phyloP scores from a whole-genome alignment of 2,329 filamentous ascomycete species.

The Simplicillium aogashimaense region DNA sequence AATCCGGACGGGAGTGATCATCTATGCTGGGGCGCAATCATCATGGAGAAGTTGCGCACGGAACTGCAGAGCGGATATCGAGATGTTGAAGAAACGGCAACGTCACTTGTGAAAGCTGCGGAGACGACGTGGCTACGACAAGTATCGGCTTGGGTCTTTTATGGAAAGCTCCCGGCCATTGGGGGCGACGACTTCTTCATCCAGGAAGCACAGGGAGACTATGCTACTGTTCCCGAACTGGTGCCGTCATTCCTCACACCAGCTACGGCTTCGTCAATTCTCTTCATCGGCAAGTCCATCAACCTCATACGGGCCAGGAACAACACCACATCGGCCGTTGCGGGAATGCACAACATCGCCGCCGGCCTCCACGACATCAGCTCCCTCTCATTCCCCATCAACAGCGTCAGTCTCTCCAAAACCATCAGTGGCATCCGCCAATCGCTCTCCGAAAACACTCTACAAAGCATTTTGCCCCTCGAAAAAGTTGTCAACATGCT shows the following conservation, averaged over 20 bases:
- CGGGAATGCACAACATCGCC: constrained; percentile 51
- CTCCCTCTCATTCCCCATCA: constrained; percentile 62
- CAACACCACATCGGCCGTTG: constrained; percentile 30
- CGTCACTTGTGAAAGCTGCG: constrained; percentile 63
- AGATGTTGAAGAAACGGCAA: constrained; percentile 70
- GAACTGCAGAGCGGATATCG: constrained; percentile 82
- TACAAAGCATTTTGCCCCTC: constrained; percentile 74
- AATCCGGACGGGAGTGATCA: constrained; percentile 18
- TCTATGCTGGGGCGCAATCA: constrained; percentile 54
- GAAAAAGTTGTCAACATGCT: constrained; percentile 68
- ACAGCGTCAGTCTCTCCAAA: constrained; percentile 57
- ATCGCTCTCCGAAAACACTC: constrained; percentile 72
- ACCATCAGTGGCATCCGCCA: constrained; percentile 68
- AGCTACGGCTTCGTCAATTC: constrained; percentile 67
- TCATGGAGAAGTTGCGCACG: constrained; percentile 67
- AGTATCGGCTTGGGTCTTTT: constrained; percentile 81
- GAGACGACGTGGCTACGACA: constrained; percentile 91
- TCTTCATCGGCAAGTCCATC: constrained; percentile 84
- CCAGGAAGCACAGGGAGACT: constrained; percentile 40
- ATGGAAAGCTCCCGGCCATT: constrained; percentile 71
- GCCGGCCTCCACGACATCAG: constrained; percentile 62
- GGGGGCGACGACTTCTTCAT: constrained; percentile 86
- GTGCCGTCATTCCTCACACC: constrained; percentile 72
- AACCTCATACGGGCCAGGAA: constrained; percentile 64
- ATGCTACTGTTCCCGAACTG: constrained; percentile 46